Percentiles rank a stretch among this genome's conserved stretches.
Evolutionary conservation across 2,329 filamentous ascomycete genomes (phyloP).

Genomic region (Ceratocystis lukuohia): DNA sequence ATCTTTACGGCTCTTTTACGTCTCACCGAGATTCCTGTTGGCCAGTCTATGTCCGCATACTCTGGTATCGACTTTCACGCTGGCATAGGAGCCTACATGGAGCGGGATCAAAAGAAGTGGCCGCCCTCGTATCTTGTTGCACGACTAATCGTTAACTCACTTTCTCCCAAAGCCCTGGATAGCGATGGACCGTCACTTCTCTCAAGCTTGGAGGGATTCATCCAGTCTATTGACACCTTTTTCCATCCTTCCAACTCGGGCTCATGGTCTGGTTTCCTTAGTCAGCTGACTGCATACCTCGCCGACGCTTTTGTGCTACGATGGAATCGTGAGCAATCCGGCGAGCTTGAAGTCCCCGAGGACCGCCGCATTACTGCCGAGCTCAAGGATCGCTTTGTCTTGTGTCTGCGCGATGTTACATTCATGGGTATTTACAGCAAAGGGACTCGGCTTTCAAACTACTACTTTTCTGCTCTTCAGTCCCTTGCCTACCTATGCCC

Average conservation of each 20-base stretch:
- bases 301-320: slow-evolving; percentile 94
- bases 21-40: slow-evolving; percentile 87
- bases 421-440: slow-evolving; percentile 99
- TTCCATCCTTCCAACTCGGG: slow-evolving; percentile 97
- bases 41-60: slow-evolving; percentile 89
- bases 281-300: slow-evolving; percentile 82
- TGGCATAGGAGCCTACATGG: slow-evolving; percentile 72
- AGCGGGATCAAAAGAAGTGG: slow-evolving; percentile 87
- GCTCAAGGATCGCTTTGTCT: slow-evolving; percentile 80
- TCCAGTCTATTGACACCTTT: slow-evolving; percentile 94
- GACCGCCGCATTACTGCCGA: slow-evolving; percentile 66
- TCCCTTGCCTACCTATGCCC: slow-evolving; percentile 84
- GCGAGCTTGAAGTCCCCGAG: slow-evolving; percentile 73
- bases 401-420: slow-evolving; percentile 77
- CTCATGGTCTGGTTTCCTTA: slow-evolving; percentile 75
- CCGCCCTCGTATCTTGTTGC: slow-evolving; percentile 86
- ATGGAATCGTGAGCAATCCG: slow-evolving; percentile 90
- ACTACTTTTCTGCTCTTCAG: slow-evolving; percentile 81
- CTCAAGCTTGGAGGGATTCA: slow-evolving; percentile 73
- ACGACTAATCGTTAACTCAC: slow-evolving; percentile 80
- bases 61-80: slow-evolving; percentile 70
- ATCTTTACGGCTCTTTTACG: slow-evolving; percentile 87
- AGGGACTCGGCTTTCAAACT: slow-evolving; percentile 80
- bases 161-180: slow-evolving; percentile 65
- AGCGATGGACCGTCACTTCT: slow-evolving; percentile 67